Base-by-base conservation (phyloP, 805 yeast species). In the Starmerella apis region DNA sequence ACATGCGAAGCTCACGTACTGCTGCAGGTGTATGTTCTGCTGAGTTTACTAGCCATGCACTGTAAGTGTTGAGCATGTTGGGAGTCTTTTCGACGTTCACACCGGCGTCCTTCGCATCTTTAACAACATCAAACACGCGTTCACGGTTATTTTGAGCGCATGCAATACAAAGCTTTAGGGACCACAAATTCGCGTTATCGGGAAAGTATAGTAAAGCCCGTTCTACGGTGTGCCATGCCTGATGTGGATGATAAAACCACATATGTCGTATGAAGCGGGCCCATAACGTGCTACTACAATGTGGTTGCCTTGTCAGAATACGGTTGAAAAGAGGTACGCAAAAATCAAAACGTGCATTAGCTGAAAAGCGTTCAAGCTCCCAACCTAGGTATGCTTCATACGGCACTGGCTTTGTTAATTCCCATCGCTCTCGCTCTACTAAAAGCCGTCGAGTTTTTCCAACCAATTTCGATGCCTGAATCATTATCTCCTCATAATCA, bases 341-440 rank as follows among this genome's bases (percentile, higher is more conserved):
- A 19, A 42, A 42, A 13, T 42, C 45, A 11, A 16, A 42, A 4
- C 45, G 14, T 18, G 45, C 45, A 28, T 28, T 42, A 1, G 45
- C n/a, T 8, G 33, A 30, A n/a, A 27, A 28, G 14, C 35, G 45
- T 6, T 28, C 45, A 16, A 42, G 45, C 14, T 42, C 45, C 45
- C 45, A 42, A 3, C 16, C 45, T 9, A 42, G 24, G 20, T 42
- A 42, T 4, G 33, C 35, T 4, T 19, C 27, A 18, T 18, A 19
- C 35, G 23, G 30, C 1, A 42, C 16, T 4, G 45, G 45, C 24
- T 19, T 27, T 16, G 22, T 9, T 24, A 28, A 25, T 19, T 42
- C 45, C 45, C 45, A 42, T 24, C 45, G 33, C 45, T 42, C 45
- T 10, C 45, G 45, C 11, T 42, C 45, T 4, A 10, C 10, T 9